phyloP scores from a whole-genome alignment of 495 filamentous ascomycete species.

The Clavariopsis aquatica region DNA sequence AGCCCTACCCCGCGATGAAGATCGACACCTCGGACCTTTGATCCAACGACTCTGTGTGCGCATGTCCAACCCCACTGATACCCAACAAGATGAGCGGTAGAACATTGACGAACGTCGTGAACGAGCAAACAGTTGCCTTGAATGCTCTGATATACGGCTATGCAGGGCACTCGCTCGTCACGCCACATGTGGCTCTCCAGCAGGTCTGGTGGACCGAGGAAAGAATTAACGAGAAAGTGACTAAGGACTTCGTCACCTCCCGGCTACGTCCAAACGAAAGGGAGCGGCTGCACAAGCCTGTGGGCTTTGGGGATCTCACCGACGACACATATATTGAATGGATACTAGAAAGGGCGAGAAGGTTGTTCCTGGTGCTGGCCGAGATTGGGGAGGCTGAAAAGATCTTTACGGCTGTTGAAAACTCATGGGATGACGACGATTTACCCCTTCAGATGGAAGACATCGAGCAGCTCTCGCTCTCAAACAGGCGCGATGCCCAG shows the following conservation, averaged over 20 bases:
- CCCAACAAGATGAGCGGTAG: slow-evolving; percentile 33
- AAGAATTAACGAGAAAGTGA: slow-evolving; percentile 72
- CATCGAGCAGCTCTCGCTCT: slow-evolving; percentile 67
- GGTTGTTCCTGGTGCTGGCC: slow-evolving; percentile 78
- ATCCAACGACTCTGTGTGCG: slow-evolving; percentile 1
- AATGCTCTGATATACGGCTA: slow-evolving; percentile 49
- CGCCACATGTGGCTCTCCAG: slow-evolving; percentile 43
- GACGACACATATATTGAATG: slow-evolving; percentile 91
- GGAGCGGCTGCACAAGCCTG: slow-evolving; percentile 64
- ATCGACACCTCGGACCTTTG: background rate
- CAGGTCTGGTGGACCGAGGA: slow-evolving; percentile 76
- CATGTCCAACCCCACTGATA: background rate
- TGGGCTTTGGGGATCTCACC: slow-evolving; percentile 85
- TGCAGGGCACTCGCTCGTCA: slow-evolving; percentile 45
- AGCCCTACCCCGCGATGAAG: background rate
- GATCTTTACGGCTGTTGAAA: slow-evolving; percentile 83
- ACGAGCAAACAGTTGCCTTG: slow-evolving; percentile 41
- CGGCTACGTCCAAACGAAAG: slow-evolving; percentile 67
- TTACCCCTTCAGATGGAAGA: slow-evolving; percentile 75
- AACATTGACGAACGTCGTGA: slow-evolving; percentile 39
- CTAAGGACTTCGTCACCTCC: slow-evolving; percentile 65
- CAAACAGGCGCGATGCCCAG: slow-evolving; percentile 58
- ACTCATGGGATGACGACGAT: slow-evolving; percentile 86
- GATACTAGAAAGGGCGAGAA: slow-evolving; percentile 77
- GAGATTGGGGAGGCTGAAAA: slow-evolving; percentile 79